Base-by-base conservation (phyloP, 805 yeast genomes). In the Kuraishia cidri region DNA sequence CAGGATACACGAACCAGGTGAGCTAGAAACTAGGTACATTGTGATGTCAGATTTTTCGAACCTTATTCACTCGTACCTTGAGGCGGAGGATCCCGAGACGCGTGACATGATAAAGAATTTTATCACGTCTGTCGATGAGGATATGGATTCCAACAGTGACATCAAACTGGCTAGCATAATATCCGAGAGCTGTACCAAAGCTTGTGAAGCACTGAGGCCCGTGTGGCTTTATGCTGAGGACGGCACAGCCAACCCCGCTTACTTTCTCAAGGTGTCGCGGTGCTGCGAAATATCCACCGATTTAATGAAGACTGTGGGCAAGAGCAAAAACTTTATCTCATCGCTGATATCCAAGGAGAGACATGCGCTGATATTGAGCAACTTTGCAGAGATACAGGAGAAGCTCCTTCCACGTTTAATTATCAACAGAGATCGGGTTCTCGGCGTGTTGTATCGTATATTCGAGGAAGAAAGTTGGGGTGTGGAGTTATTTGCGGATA, bases 121-220 rank as follows among this genome's bases (percentile, higher is more conserved):
- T 20, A 7, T 7, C 7, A 20, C 23, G 9, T n/a, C 27, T 14
- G 23, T 20, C 7, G 23, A 20, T 10, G 23, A 23, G 26, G 12
- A n/a, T 5, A 11, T 30, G 10, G 33, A 30, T 11, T 14, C 17
- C n/a, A 21, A 30, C 14, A 30, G 22, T 7, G 14, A 22, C 14
- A 30, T 30, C 10, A 30, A 22, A 13, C 18, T 30, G 16, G 26
- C 20, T 10, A 13, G 20, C 14, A 25, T 22, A 4, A 24, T 30
- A 9, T 18, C 33, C 8, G 33, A 30, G 8, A 24, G 12, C 20
- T 27, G 16, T 27, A 13, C 15, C 10, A 30, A 24, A n/a, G 27
- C 20, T 11, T 30, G 33, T n/a, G 19, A 11, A 11, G 27, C 15
- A 11, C 33, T 30, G 12, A 14, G 26, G 4, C 20, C 24, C 11